Conservation (phyloP, 306 rosid genomes). For the Glycyrrhiza uralensis region DNA sequence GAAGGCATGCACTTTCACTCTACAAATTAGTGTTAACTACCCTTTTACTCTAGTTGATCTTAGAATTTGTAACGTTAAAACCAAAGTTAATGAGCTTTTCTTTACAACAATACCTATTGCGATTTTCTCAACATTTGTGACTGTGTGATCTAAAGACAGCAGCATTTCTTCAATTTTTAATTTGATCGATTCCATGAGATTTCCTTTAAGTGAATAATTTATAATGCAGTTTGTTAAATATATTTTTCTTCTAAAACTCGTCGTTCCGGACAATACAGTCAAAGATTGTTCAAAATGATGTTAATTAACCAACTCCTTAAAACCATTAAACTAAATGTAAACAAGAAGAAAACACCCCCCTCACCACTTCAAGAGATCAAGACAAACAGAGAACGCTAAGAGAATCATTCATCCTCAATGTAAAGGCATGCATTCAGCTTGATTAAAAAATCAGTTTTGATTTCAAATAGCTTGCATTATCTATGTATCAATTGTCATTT, state of each 20-base stretch:
- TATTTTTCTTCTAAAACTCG: background rate
- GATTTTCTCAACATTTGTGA: background rate
- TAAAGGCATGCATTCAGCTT: no score
- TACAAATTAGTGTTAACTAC: slow-evolving; percentile 11
- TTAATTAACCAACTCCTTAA: no score
- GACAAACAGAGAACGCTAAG: no score
- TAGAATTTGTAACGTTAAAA: slow-evolving; percentile 5
- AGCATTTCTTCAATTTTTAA: background rate
- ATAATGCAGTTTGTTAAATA: background rate
- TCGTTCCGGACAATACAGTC: no score
- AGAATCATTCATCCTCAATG: no score
- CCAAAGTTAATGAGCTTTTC: background rate
- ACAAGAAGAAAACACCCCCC: no score
- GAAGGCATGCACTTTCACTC: slow-evolving; percentile 26
- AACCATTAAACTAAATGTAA: no score
- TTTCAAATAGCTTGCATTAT: no score
- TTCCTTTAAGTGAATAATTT: background rate
- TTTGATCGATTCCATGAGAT: background rate
- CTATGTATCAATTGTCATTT: no score
- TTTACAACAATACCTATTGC: background rate
- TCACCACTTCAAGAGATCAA: no score
- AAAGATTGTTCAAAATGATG: no score
- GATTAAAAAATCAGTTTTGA: no score
- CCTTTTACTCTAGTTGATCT: slow-evolving; percentile 11
- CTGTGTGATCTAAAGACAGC: slow-evolving; percentile 6